These are phyloP conservation scores for Anisodus tanguticus DNA, from an alignment of 257 asterid genomes.

Conservation along the genomic window DNA sequence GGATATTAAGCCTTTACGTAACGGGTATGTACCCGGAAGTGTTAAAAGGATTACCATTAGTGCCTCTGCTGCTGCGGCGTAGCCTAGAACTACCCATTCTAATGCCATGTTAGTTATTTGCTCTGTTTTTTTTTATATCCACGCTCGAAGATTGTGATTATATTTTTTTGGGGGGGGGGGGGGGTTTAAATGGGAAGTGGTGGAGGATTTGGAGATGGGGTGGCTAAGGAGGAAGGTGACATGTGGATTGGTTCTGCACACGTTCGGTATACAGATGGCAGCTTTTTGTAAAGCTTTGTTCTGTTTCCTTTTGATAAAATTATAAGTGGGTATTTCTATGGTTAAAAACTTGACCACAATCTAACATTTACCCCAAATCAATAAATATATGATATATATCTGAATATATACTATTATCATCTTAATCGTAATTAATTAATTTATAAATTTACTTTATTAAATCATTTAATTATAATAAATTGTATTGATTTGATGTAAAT, in stretches of 20 bases:
- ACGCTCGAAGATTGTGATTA: background rate
- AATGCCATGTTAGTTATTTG: constrained; percentile 45
- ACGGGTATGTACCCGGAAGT: constrained; percentile 39
- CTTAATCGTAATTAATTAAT: no score
- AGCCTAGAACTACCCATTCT: constrained; percentile 65
- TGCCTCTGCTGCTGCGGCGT: constrained; percentile 55
- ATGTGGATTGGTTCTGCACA: background rate
- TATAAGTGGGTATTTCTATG: background rate
- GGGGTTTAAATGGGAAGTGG: no score
- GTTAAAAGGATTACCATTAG: constrained; percentile 53
- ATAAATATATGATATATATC: no score
- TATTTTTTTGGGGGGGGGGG: no score
- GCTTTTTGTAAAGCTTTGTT: background rate
- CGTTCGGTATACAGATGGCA: background rate
- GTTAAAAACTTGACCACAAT: no score
- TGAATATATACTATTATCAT: no score
- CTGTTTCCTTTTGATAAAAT: background rate
- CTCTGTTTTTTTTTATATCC: background rate
- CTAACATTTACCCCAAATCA: no score
- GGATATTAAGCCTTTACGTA: constrained; percentile 49
- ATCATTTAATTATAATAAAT: no score
- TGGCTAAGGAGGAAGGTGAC: background rate
- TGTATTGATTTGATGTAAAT: no score
- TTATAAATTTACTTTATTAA: no score
- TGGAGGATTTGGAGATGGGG: background rate